Conservation (phyloP, 1,284 basidiomycete species). For the Ceratobasidium papillatum region DNA sequence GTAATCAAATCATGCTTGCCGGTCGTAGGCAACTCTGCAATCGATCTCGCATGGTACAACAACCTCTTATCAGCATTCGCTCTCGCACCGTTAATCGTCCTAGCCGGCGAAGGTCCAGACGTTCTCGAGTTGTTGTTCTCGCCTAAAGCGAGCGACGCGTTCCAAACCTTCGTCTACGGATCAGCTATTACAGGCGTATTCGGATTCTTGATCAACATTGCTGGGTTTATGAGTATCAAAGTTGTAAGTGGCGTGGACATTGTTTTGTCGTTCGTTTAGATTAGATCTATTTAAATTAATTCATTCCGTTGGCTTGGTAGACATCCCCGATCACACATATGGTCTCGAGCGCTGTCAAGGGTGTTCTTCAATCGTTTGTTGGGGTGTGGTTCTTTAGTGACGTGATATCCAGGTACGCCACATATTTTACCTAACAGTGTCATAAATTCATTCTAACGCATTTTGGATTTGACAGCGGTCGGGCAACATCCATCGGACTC, state of each 20-base stretch:
- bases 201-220: conserved; percentile 89
- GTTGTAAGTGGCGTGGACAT: conserved; percentile 54
- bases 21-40: conserved; percentile 77
- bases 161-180: conserved; percentile 79
- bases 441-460: conserved; percentile 21
- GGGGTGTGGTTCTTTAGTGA: conserved; percentile 79
- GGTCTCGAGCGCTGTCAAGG: conserved; percentile 85
- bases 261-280: conserved; percentile 8
- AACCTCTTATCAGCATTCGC: conserved; percentile 75
- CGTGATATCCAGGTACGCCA: conserved; percentile 70
- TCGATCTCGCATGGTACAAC: conserved; percentile 84
- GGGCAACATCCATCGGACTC: conserved; percentile 76
- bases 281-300: conserved; percentile 1
- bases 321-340: conserved; percentile 94
- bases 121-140: conserved; percentile 66
- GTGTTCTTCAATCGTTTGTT: conserved; percentile 79
- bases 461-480: conserved; percentile 62
- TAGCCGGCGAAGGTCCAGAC: conserved; percentile 73
- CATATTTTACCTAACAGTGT: conserved; percentile 17
- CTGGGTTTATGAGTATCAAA: conserved; percentile 86
- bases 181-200: conserved; percentile 78
- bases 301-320: conserved; percentile 8
- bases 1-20: conserved; percentile 82
- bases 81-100: conserved; percentile 64
- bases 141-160: conserved; percentile 56